Base-by-base conservation (phyloP, 2,329 filamentous ascomycete genomes). In the Bipolaris gigantea region DNA sequence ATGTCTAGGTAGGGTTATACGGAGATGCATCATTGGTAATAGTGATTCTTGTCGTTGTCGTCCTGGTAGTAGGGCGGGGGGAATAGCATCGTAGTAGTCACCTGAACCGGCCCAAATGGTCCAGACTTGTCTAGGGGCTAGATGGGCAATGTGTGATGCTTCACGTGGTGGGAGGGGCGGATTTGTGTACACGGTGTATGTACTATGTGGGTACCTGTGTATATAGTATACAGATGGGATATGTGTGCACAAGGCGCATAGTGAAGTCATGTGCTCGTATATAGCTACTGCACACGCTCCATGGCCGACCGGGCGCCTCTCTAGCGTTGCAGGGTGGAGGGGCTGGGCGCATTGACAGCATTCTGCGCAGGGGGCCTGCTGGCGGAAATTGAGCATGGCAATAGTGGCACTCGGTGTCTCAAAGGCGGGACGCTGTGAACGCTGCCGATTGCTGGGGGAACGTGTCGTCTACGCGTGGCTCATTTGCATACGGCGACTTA, bases 351-450 rank as follows among this genome's bases (percentile, higher is more conserved):
- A 55, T 44, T 44, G 52, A 50, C 48, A 50, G 48, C 53, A 27
- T 15, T 8, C 0, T 4, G 15, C 16, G 40, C 27, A 48, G 53
- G 53, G 53, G 53, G 48, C 15, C 8, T 25, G 48, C 48, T 48
- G 43, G 53, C 53, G 53, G 53, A 55, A 55, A 55, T 55, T 55
- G 53, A 36, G 42, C 3, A 30, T 48, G n/a, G n/a, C n/a, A n/a
- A n/a, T n/a, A 55, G 52, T 48, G 52, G 52, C 42, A 51, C 23
- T 44, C 48, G 48, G 53, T 55, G 53, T 52, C 42, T 52, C 53
- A 48, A 36, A 27, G 35, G 48, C 53, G 53, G 48, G 43, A 48
- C 48, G 48, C 52, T 55, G 43, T 42, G 42, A 55, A 50, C 36
- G 44, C 13, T 32, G 10, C 30, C 36, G 42, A 50, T 42, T 44